Base-by-base conservation (phyloP, 306 rosid genomes). In the Prunus dulcis region DNA sequence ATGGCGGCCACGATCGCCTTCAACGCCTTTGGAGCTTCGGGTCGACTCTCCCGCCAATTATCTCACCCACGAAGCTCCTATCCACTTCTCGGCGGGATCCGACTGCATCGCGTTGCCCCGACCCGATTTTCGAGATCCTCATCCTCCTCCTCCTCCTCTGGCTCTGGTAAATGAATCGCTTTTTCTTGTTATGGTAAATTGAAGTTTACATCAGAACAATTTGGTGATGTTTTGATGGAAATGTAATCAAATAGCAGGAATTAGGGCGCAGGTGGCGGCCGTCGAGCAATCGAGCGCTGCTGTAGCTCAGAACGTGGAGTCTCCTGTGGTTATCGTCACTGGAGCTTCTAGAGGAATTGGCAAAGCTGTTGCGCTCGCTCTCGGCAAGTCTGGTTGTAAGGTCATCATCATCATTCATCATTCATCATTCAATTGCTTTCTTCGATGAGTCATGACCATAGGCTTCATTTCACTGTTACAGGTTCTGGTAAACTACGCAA, bases 261-360 rank as follows among this genome's bases (percentile, higher is more conserved):
- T 91, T 80, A 88, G 89, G 82, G 93, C 95, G 55, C 96, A 94
- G 78, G 93, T 88, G 75, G 93, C 91, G 43, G 86, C 95, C 3
- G 82, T 86, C 45, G 91, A 81, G 73, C 86, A 89, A 69, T 88
- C 89, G 19, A 86, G 79, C 64, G 18, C 73, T 20, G 81, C 60
- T 71, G 76, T 74, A 0, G 67, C 34, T 61, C 79, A 67, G 81
- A 87, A 84, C 41, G 87, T 90, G 80, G 96, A 91, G 78, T 69
- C 97, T 69, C 97, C 98, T 19, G 98, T 91, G 81, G 98, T 84
- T 9, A 76, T 94, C 28, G 98, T 94, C 58, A 94, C 97, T 22
- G 98, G 98, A 85, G 98, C 97, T 78, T 94, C 98, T 49, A 90
- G 98, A 89, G 97, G 96, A 28, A 91, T 94, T 50, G 97, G 98